These are phyloP conservation scores for Graphium sp. DNA, from an alignment of 2,329 filamentous ascomycete species.

Conservation along the genomic window DNA sequence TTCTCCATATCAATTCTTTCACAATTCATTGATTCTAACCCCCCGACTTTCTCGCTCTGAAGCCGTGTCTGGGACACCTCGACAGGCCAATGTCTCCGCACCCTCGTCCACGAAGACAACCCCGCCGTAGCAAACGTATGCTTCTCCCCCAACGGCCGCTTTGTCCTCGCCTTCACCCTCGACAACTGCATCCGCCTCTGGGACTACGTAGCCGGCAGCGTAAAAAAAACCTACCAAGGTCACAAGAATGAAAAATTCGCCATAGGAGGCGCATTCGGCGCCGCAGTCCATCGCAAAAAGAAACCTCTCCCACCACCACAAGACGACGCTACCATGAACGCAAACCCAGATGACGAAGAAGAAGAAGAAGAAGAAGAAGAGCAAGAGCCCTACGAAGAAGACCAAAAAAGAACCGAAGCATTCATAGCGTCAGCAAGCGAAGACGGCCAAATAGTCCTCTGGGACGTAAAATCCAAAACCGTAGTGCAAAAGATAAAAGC, in stretches of 20 bases:
- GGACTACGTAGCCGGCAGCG: slow-evolving; percentile 84
- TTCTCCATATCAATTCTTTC: neutral
- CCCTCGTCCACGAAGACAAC: slow-evolving; percentile 85
- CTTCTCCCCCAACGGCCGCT: slow-evolving; percentile 89
- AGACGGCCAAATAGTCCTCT: slow-evolving; percentile 69
- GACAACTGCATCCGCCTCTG: slow-evolving; percentile 83
- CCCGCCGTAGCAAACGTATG: slow-evolving; percentile 75
- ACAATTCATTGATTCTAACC: slow-evolving; percentile 1
- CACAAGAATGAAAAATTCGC: slow-evolving; percentile 75
- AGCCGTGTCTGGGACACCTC: slow-evolving; percentile 89
- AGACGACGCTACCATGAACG: too few species aligned
- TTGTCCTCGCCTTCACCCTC: slow-evolving; percentile 78
- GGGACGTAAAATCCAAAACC: slow-evolving; percentile 80
- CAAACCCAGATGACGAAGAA: too few species aligned
- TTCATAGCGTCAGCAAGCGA: slow-evolving; percentile 79
- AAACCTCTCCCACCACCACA: neutral
- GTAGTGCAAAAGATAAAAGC: slow-evolving; percentile 50
- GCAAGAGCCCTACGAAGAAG: neutral
- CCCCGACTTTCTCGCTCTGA: slow-evolving; percentile 1
- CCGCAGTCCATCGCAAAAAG: slow-evolving; percentile 3
- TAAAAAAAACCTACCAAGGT: slow-evolving; percentile 94
- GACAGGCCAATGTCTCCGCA: slow-evolving; percentile 88
- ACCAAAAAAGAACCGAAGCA: slow-evolving; percentile 10
- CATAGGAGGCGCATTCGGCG: slow-evolving; percentile 68
- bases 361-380: too few species aligned